Percentiles rank a stretch among this genome's conserved stretches.
Evolutionary conservation across 2,329 filamentous ascomycete genomes (phyloP).

Genomic region (Nemania bipapillata): DNA sequence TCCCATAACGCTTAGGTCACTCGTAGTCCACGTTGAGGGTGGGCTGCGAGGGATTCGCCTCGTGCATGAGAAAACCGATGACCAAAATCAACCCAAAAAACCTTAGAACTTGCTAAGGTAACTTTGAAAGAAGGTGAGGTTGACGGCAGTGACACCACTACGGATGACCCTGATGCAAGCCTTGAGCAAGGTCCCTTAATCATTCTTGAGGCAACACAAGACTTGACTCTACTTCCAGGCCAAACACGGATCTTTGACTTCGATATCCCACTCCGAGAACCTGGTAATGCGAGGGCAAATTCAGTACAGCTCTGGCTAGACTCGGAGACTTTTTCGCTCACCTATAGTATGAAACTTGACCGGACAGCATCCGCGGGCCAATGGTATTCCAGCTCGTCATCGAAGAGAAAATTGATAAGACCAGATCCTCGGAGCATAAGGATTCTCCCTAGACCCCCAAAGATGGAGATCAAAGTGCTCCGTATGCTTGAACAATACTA

Average conservation of each 20-base stretch:
- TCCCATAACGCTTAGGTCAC: conserved; percentile 62
- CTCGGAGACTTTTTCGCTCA: conserved; percentile 72
- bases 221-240: conserved; percentile 74
- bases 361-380: conserved; percentile 56
- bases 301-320: conserved; percentile 72
- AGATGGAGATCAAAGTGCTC: conserved; percentile 78
- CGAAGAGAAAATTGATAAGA: conserved; percentile 61
- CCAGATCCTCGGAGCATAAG: conserved; percentile 68
- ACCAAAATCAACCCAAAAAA: conserved; percentile 23
- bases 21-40: conserved; percentile 68
- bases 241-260: conserved; percentile 78
- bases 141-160: conserved; percentile 47
- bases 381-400: conserved; percentile 62
- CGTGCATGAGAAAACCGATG: conserved; percentile 53
- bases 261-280: conserved; percentile 78
- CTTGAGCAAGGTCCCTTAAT: conserved; percentile 48
- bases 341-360: conserved; percentile 69
- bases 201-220: conserved; percentile 64
- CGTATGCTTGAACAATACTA: conserved; percentile 79
- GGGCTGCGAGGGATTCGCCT: conserved; percentile 67
- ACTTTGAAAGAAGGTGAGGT: conserved; percentile 41
- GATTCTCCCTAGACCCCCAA: conserved; percentile 88
- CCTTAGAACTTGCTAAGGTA: conserved; percentile 39
- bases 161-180: conserved; percentile 44
- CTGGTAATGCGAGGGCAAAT: conserved; percentile 77